These are phyloP conservation scores for Boletus barrowsii DNA, from an alignment of 768 basidiomycete species.

Conservation along the genomic window DNA sequence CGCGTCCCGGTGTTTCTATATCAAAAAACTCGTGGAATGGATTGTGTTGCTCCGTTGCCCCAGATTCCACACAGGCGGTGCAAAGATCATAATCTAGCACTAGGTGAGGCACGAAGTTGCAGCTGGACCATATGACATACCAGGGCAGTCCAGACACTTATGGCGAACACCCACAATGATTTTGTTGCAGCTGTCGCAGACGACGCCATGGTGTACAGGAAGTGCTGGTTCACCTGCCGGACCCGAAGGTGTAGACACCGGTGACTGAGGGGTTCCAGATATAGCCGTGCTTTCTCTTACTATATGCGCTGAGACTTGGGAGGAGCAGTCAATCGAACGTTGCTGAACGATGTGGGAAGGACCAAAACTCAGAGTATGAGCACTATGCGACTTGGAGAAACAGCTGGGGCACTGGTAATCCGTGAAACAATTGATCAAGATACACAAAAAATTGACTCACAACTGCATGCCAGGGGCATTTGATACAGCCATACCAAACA, in stretches of 20 bases:
- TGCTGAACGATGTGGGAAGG: slow-evolving; percentile 29
- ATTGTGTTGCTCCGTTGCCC: slow-evolving; percentile 51
- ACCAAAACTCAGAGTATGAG: slow-evolving; percentile 32
- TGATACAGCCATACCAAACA: slow-evolving; percentile 31
- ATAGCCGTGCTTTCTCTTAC: neutral
- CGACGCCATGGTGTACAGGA: slow-evolving; percentile 51
- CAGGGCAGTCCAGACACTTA: slow-evolving; percentile 76
- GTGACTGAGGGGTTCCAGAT: neutral
- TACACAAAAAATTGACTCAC: slow-evolving; percentile 18
- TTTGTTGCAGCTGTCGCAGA: slow-evolving; percentile 62
- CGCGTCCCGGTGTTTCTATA: slow-evolving; percentile 60
- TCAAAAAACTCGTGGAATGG: slow-evolving; percentile 70
- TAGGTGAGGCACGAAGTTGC: neutral
- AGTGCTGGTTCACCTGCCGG: neutral
- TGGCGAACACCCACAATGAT: slow-evolving; percentile 65
- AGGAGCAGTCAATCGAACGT: neutral
- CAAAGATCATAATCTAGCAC: slow-evolving; percentile 70
- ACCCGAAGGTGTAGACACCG: neutral
- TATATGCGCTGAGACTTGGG: neutral
- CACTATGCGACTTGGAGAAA: slow-evolving; percentile 26
- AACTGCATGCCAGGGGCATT: slow-evolving; percentile 31
- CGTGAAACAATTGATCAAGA: slow-evolving; percentile 3
- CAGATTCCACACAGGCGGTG: slow-evolving; percentile 50
- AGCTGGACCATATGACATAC: slow-evolving; percentile 35
- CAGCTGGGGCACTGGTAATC: slow-evolving; percentile 24